Conservation (phyloP, 331 rosid genomes). For the Cydonia oblonga region DNA sequence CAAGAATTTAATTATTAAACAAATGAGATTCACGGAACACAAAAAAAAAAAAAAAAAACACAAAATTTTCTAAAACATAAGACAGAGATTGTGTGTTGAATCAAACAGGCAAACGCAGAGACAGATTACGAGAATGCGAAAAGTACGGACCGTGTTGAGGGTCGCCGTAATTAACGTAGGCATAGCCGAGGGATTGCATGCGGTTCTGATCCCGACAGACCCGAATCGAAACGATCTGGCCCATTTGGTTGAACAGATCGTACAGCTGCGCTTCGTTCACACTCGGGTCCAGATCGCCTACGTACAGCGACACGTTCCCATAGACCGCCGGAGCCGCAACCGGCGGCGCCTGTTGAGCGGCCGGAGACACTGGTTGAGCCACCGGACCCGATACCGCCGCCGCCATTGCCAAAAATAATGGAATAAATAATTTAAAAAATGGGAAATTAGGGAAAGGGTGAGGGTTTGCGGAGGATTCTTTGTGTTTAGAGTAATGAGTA, state of each 20-base stretch:
- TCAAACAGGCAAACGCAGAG: not conserved
- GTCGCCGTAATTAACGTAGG: slow-evolving; percentile 53
- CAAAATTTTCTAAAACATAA: not conserved
- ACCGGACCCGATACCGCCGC: slow-evolving; percentile 17
- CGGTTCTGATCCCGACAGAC: slow-evolving; percentile 71
- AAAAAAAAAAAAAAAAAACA: too few species aligned
- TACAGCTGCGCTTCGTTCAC: slow-evolving; percentile 61
- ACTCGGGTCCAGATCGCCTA: slow-evolving; percentile 66
- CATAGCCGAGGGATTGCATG: slow-evolving; percentile 72
- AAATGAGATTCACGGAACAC: not conserved
- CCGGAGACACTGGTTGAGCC: slow-evolving; percentile 10
- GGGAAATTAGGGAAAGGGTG: not conserved
- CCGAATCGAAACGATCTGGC: slow-evolving; percentile 48
- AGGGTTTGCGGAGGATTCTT: slow-evolving; percentile 2
- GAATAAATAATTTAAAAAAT: not conserved
- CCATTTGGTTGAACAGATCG: slow-evolving; percentile 55
- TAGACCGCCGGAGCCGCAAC: slow-evolving; percentile 8
- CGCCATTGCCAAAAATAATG: slow-evolving; percentile 27
- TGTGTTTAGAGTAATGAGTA: not conserved
- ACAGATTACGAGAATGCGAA: not conserved
- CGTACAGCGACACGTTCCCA: slow-evolving; percentile 62
- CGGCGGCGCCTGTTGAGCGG: slow-evolving; percentile 7
- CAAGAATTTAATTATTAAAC: not conserved
- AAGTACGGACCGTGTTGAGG: slow-evolving; percentile 51
- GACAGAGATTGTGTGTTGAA: not conserved